Conservation (phyloP, 352 stramenopile species). For the Lagenidium giganteum region DNA sequence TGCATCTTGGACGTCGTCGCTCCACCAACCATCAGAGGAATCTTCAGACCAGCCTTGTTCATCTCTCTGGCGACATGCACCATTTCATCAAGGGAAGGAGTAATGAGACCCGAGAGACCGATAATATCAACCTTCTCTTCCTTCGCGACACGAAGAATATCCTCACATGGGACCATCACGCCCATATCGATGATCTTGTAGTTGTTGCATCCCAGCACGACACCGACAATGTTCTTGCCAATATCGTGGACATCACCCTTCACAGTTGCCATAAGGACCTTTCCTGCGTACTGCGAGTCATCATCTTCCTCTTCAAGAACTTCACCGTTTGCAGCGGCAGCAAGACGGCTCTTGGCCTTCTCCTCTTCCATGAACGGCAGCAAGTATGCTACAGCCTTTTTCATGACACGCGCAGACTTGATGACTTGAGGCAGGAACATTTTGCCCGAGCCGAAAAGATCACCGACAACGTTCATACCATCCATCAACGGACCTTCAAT, state of each 20-base stretch:
- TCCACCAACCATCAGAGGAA: constrained; percentile 96
- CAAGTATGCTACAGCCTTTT: constrained; percentile 97
- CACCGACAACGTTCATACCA: constrained; percentile 97
- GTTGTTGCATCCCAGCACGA: constrained; percentile 98
- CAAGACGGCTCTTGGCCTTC: constrained; percentile 84
- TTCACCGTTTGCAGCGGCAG: constrained; percentile 73
- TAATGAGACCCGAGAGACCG: constrained; percentile 97
- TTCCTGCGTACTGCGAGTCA: constrained; percentile 84
- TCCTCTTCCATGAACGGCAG: constrained; percentile 98
- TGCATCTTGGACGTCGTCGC: constrained; percentile 98
- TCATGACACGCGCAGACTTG: constrained; percentile 98
- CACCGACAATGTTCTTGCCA: constrained; percentile 98
- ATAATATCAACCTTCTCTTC: constrained; percentile 94
- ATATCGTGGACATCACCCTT: constrained; percentile 99
- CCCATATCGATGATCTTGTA: constrained; percentile 97
- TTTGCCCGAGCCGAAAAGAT: constrained; percentile 96
- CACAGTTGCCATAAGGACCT: constrained; percentile 97
- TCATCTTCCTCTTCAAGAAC: constrained; percentile 78
- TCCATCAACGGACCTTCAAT: constrained; percentile 99
- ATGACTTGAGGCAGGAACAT: constrained; percentile 99
- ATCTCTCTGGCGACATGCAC: constrained; percentile 96
- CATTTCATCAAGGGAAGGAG: constrained; percentile 98
- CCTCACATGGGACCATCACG: constrained; percentile 94
- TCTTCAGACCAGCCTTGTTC: constrained; percentile 89
- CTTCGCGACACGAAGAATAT: constrained; percentile 58